Base-by-base conservation (phyloP, 2,329 filamentous ascomycete species). In the Tolypocladium amazonense region DNA sequence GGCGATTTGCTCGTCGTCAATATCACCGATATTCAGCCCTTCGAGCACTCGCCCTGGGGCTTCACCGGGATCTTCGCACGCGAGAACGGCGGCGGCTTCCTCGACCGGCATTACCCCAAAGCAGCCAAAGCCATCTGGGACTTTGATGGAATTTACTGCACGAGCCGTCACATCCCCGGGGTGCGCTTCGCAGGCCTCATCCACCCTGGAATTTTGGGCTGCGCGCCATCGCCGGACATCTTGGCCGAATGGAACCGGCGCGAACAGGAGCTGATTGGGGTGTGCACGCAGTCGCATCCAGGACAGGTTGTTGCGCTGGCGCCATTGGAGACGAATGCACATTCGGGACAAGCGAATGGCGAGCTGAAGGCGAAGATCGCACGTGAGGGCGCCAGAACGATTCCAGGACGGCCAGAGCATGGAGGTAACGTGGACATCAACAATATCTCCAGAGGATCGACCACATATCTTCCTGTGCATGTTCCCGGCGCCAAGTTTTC, bases 371-470 rank as follows among this genome's bases (percentile, higher is more conserved):
- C 81, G 45, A 90, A 85, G 69, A 81, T 96, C 27, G 90, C 84
- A 0, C 79, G 74, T 14, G 90, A 96, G 68, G 92, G 92, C 1
- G 92, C 92, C 0, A 77, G 92, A 43, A 96, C 92, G 0, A 88
- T 97, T 56, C 92, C 92, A 0, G 87, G 92, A 2, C 79, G 91
- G 0, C 90, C 91, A 0, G 91, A 95, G 68, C 89, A 95, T 66
- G 92, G 92, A 18, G 92, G 92, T 0, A 96, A 96, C 68, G 94
- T 90, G 70, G 91, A 96, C 65, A 94, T 95, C 73, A 95, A 95
- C 77, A 94, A 94, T 67, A 78, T 95, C 37, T 88, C 83, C 1
- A 79, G 90, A 8, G 90, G 90, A 2, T 87, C 82, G 60, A 93
- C 92, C 69, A 89, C 95, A 0, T 96, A 92, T 70, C 81, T 96